These are phyloP conservation scores for Phytophthora sp. DNA, from an alignment of 352 stramenopile genomes.

Conservation along the genomic window DNA sequence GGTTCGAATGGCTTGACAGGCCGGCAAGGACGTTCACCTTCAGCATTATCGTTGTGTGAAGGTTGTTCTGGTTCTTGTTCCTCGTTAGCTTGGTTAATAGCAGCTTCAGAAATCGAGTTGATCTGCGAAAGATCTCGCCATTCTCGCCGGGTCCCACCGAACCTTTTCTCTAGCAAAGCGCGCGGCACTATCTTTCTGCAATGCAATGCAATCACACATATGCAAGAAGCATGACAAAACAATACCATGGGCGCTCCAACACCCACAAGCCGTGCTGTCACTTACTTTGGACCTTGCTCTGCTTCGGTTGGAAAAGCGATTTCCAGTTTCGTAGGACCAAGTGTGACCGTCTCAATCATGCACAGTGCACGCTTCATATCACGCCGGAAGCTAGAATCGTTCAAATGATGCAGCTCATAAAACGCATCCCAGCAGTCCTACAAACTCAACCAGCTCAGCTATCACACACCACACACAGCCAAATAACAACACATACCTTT, in stretches of 20 bases:
- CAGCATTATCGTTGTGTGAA: conserved; percentile 19
- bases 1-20: conserved; percentile 9
- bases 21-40: background rate
- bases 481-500: conserved; percentile 44
- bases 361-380: conserved; percentile 72
- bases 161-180: conserved; percentile 40
- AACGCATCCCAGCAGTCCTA: conserved; percentile 68
- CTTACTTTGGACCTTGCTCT: conserved; percentile 9
- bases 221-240: background rate
- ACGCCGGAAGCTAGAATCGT: conserved; percentile 57
- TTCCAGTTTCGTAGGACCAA: conserved; percentile 69
- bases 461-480: background rate
- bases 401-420: conserved; percentile 43
- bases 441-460: background rate
- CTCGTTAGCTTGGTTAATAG: conserved; percentile 6
- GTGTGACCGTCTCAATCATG: conserved; percentile 49
- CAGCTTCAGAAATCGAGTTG: conserved; percentile 24
- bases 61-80: background rate
- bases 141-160: conserved; percentile 26
- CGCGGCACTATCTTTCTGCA: conserved; percentile 35
- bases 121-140: conserved; percentile 48
- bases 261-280: background rate
- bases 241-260: background rate
- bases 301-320: conserved; percentile 33
- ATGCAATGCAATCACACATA: background rate